phyloP scores from a whole-genome alignment of 148 eudicot genomes.

The Vaccinium darrowii region DNA sequence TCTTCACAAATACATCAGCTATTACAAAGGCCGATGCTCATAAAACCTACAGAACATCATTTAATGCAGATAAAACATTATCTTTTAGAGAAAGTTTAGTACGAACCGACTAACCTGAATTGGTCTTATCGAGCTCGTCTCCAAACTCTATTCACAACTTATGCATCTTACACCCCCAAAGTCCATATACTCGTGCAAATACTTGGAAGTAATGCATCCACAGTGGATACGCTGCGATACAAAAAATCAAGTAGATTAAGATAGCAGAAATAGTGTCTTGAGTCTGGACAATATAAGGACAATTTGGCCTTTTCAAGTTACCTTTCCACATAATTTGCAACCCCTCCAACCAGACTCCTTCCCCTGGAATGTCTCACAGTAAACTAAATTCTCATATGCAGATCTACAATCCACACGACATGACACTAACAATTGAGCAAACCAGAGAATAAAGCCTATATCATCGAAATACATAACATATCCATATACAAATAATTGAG shows the following conservation, averaged over 20 bases:
- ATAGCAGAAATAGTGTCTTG: neutral
- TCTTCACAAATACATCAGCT: neutral
- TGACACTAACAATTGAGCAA: slow-evolving; percentile 18
- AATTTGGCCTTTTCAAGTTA: slow-evolving; percentile 11
- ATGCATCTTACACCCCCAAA: slow-evolving; percentile 78
- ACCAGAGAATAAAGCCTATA: neutral
- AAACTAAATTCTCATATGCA: slow-evolving; percentile 63
- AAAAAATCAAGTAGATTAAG: slow-evolving; percentile 20
- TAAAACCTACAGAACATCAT: neutral
- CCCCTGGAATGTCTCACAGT: slow-evolving; percentile 75
- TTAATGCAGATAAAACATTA: neutral
- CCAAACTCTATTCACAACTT: slow-evolving; percentile 52
- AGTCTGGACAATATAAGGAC: neutral
- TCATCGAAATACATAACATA: neutral
- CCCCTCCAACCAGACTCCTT: slow-evolving; percentile 97
- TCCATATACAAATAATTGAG: neutral
- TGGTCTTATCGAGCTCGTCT: slow-evolving; percentile 37
- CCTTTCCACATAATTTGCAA: slow-evolving; percentile 88
- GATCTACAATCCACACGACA: slow-evolving; percentile 43
- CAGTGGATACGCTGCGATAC: slow-evolving; percentile 71
- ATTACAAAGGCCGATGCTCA: neutral
- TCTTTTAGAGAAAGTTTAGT: neutral
- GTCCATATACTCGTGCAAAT: slow-evolving; percentile 68
- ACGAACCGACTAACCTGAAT: slow-evolving; percentile 28
- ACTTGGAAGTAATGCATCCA: slow-evolving; percentile 82